Evolutionary conservation across 352 stramenopile species (phyloP).

Genomic region (Phytopythium aichiense): DNA sequence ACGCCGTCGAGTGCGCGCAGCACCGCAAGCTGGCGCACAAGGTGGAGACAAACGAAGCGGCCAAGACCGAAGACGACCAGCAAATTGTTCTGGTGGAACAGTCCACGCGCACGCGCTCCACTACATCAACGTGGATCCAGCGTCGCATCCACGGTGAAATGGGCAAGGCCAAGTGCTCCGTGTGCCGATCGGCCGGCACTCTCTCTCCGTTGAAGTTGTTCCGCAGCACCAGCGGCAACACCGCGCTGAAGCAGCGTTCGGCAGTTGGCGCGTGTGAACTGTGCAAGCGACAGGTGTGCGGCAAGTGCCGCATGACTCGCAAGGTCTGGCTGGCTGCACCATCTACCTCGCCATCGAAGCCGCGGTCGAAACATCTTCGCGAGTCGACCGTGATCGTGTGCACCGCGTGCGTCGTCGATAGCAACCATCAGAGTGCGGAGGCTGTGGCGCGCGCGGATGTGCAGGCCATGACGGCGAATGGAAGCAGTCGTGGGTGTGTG

Average conservation of each 20-base stretch:
- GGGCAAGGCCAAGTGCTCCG: slow-evolving; percentile 1
- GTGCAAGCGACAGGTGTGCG: slow-evolving; percentile 27
- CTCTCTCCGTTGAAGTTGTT: slow-evolving; percentile 9
- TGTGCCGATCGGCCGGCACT: slow-evolving; percentile 8
- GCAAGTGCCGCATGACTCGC: slow-evolving; percentile 32
- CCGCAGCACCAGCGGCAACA: not conserved
- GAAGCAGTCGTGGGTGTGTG: not conserved
- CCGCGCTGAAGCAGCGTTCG: not conserved
- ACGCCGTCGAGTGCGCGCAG: slow-evolving; percentile 31
- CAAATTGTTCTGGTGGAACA: slow-evolving; percentile 13
- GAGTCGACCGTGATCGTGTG: slow-evolving; percentile 8
- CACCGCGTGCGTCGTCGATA: slow-evolving; percentile 1
- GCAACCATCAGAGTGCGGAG: not conserved
- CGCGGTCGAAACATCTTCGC: slow-evolving; percentile 20
- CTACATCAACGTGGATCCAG: slow-evolving; percentile 2
- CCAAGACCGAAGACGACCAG: not conserved
- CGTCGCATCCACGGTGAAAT: not conserved
- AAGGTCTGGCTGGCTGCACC: not conserved
- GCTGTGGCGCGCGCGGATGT: slow-evolving; percentile 1
- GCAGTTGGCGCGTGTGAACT: slow-evolving; percentile 17
- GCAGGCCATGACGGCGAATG: not conserved
- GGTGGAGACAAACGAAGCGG: not conserved
- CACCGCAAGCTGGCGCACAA: slow-evolving; percentile 34
- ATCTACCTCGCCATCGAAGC: not conserved
- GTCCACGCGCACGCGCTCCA: not conserved